A percentile compares a stretch with the other conserved stretches of the same genome.
Conservation (phyloP, 345 rosid species). For the Adansonia digitata region DNA sequence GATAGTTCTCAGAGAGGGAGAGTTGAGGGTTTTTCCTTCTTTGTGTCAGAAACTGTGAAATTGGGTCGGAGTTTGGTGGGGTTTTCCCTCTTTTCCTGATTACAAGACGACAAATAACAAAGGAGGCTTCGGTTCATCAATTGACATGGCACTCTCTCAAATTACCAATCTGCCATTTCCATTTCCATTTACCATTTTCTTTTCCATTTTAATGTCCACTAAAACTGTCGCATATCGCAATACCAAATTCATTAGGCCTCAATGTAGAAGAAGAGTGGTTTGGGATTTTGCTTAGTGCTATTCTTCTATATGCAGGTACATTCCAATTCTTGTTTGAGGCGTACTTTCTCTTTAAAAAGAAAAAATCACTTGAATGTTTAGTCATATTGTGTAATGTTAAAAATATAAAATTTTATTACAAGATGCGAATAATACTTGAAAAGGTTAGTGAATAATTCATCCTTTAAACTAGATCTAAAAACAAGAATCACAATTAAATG, state of each 20-base stretch:
- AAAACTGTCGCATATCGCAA: neutral
- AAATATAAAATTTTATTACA: too few relatives aligned
- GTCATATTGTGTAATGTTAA: too few relatives aligned
- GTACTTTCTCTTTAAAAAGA: too few relatives aligned
- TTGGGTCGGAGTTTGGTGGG: slow-evolving; percentile 8
- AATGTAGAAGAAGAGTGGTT: too few relatives aligned
- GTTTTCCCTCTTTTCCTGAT: neutral
- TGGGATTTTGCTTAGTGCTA: neutral
- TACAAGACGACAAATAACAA: neutral
- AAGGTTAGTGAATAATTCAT: too few relatives aligned
- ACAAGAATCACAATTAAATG: too few relatives aligned
- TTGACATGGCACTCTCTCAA: neutral
- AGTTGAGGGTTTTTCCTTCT: neutral
- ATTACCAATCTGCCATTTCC: neutral
- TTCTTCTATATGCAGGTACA: too few relatives aligned
- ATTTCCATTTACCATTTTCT: too few relatives aligned
- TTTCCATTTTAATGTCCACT: neutral
- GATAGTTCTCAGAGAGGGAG: neutral
- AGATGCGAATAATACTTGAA: too few relatives aligned
- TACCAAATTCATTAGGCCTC: neutral
- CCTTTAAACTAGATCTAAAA: too few relatives aligned
- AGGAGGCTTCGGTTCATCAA: neutral
- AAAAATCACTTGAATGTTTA: too few relatives aligned
- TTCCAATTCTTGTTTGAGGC: too few relatives aligned
- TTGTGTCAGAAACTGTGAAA: neutral